These are phyloP conservation scores for Phytophthora pistaciae DNA, from an alignment of 352 stramenopile genomes.

Conservation along the genomic window DNA sequence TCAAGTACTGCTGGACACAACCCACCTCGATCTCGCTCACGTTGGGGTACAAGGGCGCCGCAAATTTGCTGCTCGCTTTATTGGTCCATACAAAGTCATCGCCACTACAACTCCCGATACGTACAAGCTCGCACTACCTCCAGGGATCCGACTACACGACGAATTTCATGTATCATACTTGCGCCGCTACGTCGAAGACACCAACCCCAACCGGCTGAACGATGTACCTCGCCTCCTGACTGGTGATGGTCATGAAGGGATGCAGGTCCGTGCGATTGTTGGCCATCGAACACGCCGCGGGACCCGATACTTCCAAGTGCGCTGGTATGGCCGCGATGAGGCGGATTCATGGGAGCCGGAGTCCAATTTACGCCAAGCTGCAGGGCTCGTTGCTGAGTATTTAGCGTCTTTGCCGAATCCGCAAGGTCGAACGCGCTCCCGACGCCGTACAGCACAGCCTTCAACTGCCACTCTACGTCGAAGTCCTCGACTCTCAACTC, in stretches of 20 bases:
- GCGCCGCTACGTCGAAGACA: neutral
- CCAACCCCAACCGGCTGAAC: neutral
- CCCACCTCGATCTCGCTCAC: constrained; percentile 4
- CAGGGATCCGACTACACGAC: constrained; percentile 2
- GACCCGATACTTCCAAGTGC: too few relatives aligned
- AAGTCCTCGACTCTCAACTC: too few relatives aligned
- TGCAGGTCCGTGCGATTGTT: constrained; percentile 1
- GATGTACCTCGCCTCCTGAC: neutral
- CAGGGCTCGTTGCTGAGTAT: too few relatives aligned
- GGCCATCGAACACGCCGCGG: neutral
- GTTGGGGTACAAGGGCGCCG: neutral
- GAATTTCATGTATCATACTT: constrained; percentile 11
- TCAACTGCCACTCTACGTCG: too few relatives aligned
- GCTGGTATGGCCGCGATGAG: too few relatives aligned
- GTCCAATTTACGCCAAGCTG: too few relatives aligned
- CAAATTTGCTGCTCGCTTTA: constrained; percentile 10
- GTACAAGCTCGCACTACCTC: neutral
- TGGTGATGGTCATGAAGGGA: neutral
- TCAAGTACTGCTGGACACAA: neutral
- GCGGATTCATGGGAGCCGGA: too few relatives aligned
- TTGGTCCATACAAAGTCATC: constrained; percentile 6
- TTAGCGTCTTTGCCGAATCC: too few relatives aligned
- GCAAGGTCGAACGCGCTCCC: too few relatives aligned
- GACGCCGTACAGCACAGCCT: too few relatives aligned
- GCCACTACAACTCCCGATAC: neutral